Evolutionary conservation across 164 flowering plant species (phyloP), one percentile per base, ranked within the genome.

Genomic region (Euptelea pleiosperma): DNA sequence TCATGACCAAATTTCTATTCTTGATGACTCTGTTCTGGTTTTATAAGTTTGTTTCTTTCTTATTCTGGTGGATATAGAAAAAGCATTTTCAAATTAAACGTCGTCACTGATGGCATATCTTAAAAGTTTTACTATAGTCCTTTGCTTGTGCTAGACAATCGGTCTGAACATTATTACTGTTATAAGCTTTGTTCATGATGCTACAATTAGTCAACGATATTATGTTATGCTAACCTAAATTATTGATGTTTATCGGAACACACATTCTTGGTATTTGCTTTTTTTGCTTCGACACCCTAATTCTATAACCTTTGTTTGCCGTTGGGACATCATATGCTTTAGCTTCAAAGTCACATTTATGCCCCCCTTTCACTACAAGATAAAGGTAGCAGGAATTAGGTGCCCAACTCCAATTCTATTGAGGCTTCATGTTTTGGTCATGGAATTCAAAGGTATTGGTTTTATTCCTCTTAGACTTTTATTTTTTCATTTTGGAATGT

Each of bases 111-210:
- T n/a, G n/a, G n/a, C n/a, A n/a, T n/a, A n/a, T n/a, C n/a, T n/a
- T n/a, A n/a, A n/a, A n/a, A n/a, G n/a, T n/a, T n/a, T n/a, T n/a
- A n/a, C n/a, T n/a, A n/a, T n/a, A n/a, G n/a, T n/a, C 91, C 31
- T 93, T 90, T 74, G 96, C 99, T 52, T 90, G 89, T 79, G 92
- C 88, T 65, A 97, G 99, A 65, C 97, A 90, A 67, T 96, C 97
- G 82, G 98, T 93, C 33, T 47, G 87, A 53, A 54, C 46, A 30
- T 43, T 60, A 6, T 61, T 16, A 7, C 51, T 60, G 25, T 35
- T 18, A 31, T 48, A 39, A 24, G 12, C 37, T 65, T 52, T 69
- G 18, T n/a, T 73, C 54, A 54, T 41, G 58, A 58, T 49, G 45
- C 52, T 64, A 25, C 35, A 35, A 34, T 53, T 59, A 22, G 4